phyloP scores from a whole-genome alignment of 129 eudicot species.

The Arctium lappa region DNA sequence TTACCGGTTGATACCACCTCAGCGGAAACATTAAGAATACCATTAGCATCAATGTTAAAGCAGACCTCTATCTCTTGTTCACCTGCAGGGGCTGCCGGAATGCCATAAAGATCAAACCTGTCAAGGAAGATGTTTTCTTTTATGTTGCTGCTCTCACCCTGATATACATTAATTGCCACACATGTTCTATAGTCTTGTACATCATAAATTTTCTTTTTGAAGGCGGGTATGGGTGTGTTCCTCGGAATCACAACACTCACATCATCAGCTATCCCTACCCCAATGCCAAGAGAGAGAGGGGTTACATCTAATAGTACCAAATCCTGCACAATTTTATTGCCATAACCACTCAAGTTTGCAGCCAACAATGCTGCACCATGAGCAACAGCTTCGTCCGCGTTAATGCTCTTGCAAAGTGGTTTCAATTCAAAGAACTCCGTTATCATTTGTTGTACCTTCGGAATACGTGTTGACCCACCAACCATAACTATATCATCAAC shows the following conservation, averaged over 20 bases:
- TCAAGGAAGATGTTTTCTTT: slow-evolving; percentile 20
- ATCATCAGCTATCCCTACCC: not conserved
- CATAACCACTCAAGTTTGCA: slow-evolving; percentile 5
- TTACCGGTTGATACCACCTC: not conserved
- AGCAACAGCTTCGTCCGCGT: slow-evolving; percentile 22
- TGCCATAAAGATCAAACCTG: not conserved
- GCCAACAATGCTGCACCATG: slow-evolving; percentile 23
- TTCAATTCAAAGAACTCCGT: slow-evolving; percentile 12
- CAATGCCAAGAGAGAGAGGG: slow-evolving; percentile 15
- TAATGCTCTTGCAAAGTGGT: slow-evolving; percentile 7
- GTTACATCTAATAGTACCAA: slow-evolving; percentile 19
- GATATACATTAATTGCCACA: not conserved
- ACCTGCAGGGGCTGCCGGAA: slow-evolving; percentile 10
- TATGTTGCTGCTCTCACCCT: slow-evolving; percentile 7
- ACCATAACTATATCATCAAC: slow-evolving; percentile 19
- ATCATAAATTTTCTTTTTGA: not conserved
- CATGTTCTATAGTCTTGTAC: not conserved
- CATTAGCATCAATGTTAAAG: slow-evolving; percentile 15
- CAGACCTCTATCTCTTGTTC: not conserved
- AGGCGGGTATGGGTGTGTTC: slow-evolving; percentile 16
- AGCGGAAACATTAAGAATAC: slow-evolving; percentile 4
- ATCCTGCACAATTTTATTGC: slow-evolving; percentile 10
- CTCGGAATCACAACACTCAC: slow-evolving; percentile 8
- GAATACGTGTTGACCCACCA: slow-evolving; percentile 21
- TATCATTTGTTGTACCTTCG: slow-evolving; percentile 17